Evolutionary conservation across 129 eudicot genomes (phyloP).

Genomic region (Centaurea solstitialis): DNA sequence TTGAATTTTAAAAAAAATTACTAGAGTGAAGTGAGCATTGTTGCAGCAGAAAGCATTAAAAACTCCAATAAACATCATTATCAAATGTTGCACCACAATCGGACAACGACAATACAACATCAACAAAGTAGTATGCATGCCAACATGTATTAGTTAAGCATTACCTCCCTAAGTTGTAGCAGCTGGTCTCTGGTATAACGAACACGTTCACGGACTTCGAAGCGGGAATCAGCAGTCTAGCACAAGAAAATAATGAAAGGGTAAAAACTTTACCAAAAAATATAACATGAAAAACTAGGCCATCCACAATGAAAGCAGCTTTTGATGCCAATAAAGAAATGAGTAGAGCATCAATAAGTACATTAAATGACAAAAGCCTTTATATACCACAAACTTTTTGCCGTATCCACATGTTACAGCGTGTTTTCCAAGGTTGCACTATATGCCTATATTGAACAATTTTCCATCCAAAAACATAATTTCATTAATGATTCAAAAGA

Average conservation of each 20-base stretch:
- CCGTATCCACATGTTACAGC: not conserved
- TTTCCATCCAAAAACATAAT: not conserved
- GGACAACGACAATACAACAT: not conserved
- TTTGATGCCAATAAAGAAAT: not conserved
- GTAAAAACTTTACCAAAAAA: not conserved
- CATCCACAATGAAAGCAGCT: not conserved
- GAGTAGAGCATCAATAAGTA: not conserved
- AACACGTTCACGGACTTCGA: constrained; percentile 67
- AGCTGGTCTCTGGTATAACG: constrained; percentile 67
- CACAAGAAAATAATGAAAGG: not conserved
- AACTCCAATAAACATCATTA: not conserved
- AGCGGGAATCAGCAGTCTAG: constrained; percentile 67
- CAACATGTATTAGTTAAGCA: not conserved
- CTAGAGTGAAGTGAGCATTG: not conserved
- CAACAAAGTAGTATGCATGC: not conserved
- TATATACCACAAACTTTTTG: constrained; percentile 2
- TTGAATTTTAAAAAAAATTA: not conserved
- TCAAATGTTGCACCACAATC: not conserved
- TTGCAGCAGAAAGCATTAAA: not conserved
- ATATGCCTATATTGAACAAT: not conserved
- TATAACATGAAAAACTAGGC: not conserved
- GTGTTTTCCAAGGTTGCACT: not conserved
- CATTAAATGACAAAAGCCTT: not conserved
- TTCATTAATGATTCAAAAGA: not conserved
- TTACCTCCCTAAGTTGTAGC: constrained; percentile 72